Conservation (phyloP, 306 rosid genomes). For the Coriaria nepalensis region DNA sequence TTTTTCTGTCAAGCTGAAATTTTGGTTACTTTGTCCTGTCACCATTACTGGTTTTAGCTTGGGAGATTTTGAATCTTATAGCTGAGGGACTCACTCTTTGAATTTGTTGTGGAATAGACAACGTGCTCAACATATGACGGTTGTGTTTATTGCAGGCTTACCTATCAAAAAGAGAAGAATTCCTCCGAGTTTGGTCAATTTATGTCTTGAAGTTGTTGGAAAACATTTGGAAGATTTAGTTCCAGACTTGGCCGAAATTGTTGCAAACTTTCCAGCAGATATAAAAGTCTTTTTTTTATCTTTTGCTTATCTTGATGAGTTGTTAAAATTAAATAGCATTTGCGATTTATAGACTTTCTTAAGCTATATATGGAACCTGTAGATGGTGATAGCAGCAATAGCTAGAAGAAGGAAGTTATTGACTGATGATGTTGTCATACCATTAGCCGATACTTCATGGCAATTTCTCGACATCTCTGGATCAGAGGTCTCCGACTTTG, state of each 20-base stretch:
- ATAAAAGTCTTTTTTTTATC: slow-evolving; percentile 37
- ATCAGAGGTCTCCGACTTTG: slow-evolving; percentile 76
- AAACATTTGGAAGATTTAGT: slow-evolving; percentile 73
- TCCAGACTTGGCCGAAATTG: slow-evolving; percentile 58
- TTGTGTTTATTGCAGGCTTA: slow-evolving; percentile 30
- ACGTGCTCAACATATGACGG: no score
- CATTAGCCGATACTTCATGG: slow-evolving; percentile 74
- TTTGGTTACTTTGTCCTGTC: no score
- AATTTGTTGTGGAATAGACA: no score
- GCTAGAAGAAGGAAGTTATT: slow-evolving; percentile 70
- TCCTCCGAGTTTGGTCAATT: slow-evolving; percentile 53
- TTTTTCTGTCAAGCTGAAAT: no score
- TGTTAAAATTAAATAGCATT: background rate
- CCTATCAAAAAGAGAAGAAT: slow-evolving; percentile 30
- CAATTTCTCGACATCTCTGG: slow-evolving; percentile 68
- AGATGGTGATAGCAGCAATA: slow-evolving; percentile 61
- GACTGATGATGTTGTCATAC: slow-evolving; percentile 50
- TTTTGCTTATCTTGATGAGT: background rate
- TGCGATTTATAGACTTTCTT: slow-evolving; percentile 1
- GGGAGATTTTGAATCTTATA: no score
- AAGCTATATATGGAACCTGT: slow-evolving; percentile 13
- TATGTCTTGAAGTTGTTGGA: slow-evolving; percentile 74
- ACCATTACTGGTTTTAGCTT: no score
- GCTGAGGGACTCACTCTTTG: no score
- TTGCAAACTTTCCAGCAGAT: slow-evolving; percentile 51